phyloP scores from a whole-genome alignment of 345 rosid species.

The Eucalyptus dawsonii region DNA sequence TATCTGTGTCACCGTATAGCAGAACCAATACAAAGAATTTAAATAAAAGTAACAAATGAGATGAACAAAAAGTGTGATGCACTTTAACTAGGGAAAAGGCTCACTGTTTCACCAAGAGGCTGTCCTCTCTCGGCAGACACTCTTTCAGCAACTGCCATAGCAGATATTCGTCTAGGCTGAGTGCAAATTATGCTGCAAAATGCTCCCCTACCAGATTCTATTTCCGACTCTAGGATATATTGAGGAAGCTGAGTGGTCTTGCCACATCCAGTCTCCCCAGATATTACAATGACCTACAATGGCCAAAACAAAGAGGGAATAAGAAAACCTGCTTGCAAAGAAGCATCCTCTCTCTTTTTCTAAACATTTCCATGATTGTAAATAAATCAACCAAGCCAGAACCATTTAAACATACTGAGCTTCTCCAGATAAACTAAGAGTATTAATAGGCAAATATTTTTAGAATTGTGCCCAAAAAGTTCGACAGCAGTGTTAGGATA shows the following conservation, averaged over 20 bases:
- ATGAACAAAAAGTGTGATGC: not conserved
- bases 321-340: not conserved
- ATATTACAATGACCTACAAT: conserved; percentile 77
- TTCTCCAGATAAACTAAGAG: not conserved
- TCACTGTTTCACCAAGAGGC: conserved; percentile 93
- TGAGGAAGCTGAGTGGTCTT: conserved; percentile 99
- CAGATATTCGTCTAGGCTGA: conserved; percentile 97
- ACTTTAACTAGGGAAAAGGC: conserved; percentile 3
- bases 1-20: conserved; percentile 37
- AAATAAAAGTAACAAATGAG: not conserved
- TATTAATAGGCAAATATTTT: not conserved
- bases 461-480: not conserved
- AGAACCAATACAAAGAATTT: conserved; percentile 15
- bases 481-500: not conserved
- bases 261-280: conserved; percentile 99
- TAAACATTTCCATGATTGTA: not conserved
- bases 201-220: conserved; percentile 99
- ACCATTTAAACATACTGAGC: not conserved
- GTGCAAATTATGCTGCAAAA: conserved; percentile 95
- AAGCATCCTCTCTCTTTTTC: not conserved
- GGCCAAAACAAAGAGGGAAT: not conserved
- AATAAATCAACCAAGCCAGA: not conserved
- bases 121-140: conserved; percentile 96
- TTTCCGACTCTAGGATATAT: conserved; percentile 87
- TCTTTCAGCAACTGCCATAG: conserved; percentile 94